These are phyloP conservation scores for Aristolochia fimbriata DNA, from an alignment of 164 flowering plant genomes.

Conservation along the genomic window DNA sequence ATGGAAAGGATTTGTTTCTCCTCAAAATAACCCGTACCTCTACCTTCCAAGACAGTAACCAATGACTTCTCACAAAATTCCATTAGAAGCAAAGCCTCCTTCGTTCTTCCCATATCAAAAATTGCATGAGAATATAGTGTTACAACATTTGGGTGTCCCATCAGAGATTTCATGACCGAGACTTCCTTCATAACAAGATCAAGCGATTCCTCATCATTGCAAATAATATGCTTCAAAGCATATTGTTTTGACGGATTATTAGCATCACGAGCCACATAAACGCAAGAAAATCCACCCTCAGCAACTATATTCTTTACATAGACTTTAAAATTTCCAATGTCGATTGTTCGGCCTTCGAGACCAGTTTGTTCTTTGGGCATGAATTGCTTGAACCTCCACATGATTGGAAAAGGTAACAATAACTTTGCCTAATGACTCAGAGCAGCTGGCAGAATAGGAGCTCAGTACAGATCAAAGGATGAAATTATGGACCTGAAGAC, in stretches of 20 bases:
- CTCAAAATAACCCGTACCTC: constrained; percentile 86
- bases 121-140: constrained; percentile 53
- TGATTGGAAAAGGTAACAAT: constrained; percentile 12
- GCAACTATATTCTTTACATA: constrained; percentile 74
- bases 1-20: constrained; percentile 70
- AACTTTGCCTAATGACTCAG: too few species aligned
- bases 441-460: too few species aligned
- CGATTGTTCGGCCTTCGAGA: constrained; percentile 82
- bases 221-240: constrained; percentile 91
- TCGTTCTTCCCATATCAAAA: constrained; percentile 84
- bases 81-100: constrained; percentile 88
- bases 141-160: constrained; percentile 90
- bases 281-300: constrained; percentile 96
- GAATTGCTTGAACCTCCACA: constrained; percentile 97
- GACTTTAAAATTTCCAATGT: constrained; percentile 70
- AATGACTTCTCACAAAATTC: constrained; percentile 93
- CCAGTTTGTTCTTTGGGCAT: constrained; percentile 72
- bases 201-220: constrained; percentile 77
- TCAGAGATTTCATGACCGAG: constrained; percentile 73
- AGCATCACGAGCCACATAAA: constrained; percentile 77
- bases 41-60: constrained; percentile 79
- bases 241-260: constrained; percentile 61
- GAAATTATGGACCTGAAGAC: too few species aligned
- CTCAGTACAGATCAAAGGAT: too few species aligned
- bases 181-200: constrained; percentile 81